Base-by-base conservation (phyloP, 225 moss, liverwort and hornwort genomes). In the Antitrichia curtipendula region DNA sequence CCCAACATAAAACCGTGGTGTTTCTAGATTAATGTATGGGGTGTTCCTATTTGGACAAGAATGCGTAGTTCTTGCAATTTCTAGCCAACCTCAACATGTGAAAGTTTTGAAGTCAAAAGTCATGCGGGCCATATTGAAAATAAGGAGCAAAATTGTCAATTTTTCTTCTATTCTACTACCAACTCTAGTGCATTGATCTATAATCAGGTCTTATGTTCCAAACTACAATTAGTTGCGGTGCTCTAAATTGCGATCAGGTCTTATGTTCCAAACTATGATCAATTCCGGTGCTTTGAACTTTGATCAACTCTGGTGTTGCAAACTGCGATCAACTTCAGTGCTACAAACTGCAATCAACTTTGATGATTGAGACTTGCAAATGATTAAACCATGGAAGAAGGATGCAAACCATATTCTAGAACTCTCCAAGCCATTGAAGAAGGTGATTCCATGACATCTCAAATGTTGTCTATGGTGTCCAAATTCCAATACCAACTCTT, bases 401-500 rank as follows among this genome's bases (percentile, higher is more conserved):
- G 23, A 18, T 10, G 3, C 2, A 6, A 73, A 47, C 1, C 1
- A 47, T 47, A 11, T 6, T 47, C 11, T 47, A 14, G 3, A 28
- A 73, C 0, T 68, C 19, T 38, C 22, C 7, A 68, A 68, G 38
- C 2, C 3, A 1, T 0, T 38, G 21, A 66, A 36, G n/a, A 68
- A 22, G 38, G 38, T 0, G 1, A 23, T 7, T 11, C 27, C 4
- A 0, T 73, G 31, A 73, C 49, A 49, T 31, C 19, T 49, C 1
- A 2, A 49, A 73, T 73, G 49, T 49, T 47, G 7, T 19, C 4
- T 31, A 49, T 0, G 0, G 1, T 11, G 4, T 31, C 3, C 9
- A 47, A 73, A 49, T 18, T 73, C 11, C 11, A 72, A 11, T 29
- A 73, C 4, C 1, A 0, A 11, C 4, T 47, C 11, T 1, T 47